Base-by-base conservation (phyloP, 257 asterid genomes). In the Ilex asprella region DNA sequence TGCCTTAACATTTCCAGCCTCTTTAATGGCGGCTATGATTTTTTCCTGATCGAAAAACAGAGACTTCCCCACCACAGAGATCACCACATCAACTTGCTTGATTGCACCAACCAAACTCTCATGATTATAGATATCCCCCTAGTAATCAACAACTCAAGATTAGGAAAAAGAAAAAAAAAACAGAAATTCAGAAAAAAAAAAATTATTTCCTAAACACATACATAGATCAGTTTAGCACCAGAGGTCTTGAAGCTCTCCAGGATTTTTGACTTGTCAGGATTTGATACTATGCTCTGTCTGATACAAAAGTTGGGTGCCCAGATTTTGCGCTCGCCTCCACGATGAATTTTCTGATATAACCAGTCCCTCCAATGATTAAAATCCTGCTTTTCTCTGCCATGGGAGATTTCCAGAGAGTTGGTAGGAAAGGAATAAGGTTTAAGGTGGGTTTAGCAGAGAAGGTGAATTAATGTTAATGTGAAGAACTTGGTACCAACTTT, bases 21-120 rank as follows among this genome's bases (percentile, higher is more conserved):
- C 73, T 43, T 64, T 68, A 12, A 78, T 74, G 61, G 83, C 83
- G 1, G 65, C 55, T 44, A 65, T 59, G 27, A 74, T 71, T 52
- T 71, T 68, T 6, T 52, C 67, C 49, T 74, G 83, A 65, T 71
- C 75, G 39, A 63, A 60, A 15, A 61, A 30, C 1, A 31, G 16
- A 9, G 27, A 2, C 32, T 47, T 16, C 0, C 63, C 66, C 0
- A 78, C 64, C 5, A 78, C 7, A 39, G 83, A 74, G 10, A 78
- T 78, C 56, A 78, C 80, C 6, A 74, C 75, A 43, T 78, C 83
- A 8, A 78, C 83, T 30, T 70, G 65, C 59, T 78, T 71, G n/a
- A 78, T 74, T 13, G 78, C 73, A 7, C 16, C 31, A 8, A 74
- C 64, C 53, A 74, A 65, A 43, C 56, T 59, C 6, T 62, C 73